phyloP scores from a whole-genome alignment of 1,139 yeast genomes.

The Meyerozyma sp. region DNA sequence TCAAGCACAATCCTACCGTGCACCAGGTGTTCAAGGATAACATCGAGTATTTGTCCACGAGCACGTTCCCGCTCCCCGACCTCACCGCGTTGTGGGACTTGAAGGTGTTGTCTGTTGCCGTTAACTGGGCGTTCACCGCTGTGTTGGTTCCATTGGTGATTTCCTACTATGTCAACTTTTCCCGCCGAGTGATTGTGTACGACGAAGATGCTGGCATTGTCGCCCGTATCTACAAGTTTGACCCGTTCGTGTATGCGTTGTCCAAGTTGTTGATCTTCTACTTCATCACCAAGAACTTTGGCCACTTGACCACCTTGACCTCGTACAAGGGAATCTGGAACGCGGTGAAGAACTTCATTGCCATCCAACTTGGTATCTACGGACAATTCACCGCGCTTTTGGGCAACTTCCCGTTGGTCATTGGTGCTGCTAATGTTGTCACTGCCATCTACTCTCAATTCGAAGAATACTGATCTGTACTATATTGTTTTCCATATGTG shows the following conservation, averaged over 20 bases:
- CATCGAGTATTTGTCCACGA: conserved; percentile 21
- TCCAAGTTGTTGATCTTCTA: conserved; percentile 44
- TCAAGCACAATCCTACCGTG: conserved; percentile 33
- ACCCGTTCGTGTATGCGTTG: conserved; percentile 56
- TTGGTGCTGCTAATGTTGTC: conserved; percentile 44
- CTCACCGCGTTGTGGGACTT: conserved; percentile 25
- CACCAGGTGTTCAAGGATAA: conserved; percentile 36
- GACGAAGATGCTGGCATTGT: conserved; percentile 21
- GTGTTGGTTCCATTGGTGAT: conserved; percentile 38
- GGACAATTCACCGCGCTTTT: conserved; percentile 28
- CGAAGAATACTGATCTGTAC: conserved; percentile 27
- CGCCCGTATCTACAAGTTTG: conserved; percentile 43
- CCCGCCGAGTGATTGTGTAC: conserved; percentile 35
- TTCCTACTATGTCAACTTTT: conserved; percentile 51
- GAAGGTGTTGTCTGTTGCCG: conserved; percentile 26
- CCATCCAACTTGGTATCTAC: conserved; percentile 36
- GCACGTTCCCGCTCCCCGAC: conserved; percentile 30
- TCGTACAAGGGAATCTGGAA: conserved; percentile 29
- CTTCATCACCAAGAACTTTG: conserved; percentile 29
- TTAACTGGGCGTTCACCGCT: conserved; percentile 39
- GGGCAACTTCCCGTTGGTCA: conserved; percentile 45
- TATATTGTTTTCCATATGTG: conserved; percentile 9
- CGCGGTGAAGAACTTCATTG: conserved; percentile 31
- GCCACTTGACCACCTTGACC: conserved; percentile 14
- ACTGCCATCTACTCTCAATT: conserved; percentile 50